These are phyloP conservation scores for Tetrahymena malaccensis DNA, from an alignment of 73 alveolate genomes.

Conservation along the genomic window DNA sequence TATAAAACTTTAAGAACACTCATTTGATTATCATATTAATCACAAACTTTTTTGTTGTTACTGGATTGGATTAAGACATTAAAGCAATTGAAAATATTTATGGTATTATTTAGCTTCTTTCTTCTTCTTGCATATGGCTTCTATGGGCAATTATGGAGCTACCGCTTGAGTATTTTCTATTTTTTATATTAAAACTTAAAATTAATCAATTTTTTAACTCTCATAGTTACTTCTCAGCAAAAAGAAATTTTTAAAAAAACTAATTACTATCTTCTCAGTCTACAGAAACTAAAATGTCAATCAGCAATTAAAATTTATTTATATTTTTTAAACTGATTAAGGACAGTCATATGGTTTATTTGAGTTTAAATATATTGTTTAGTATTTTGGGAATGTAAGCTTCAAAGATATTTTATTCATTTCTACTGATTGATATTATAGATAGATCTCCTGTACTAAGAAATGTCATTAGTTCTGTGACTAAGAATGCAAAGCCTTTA, in stretches of 20 bases:
- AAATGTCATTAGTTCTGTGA: neutral
- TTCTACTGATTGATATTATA: constrained; percentile 24
- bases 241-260: neutral
- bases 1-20: neutral
- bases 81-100: neutral
- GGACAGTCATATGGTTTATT: constrained; percentile 23
- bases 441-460: constrained; percentile 28
- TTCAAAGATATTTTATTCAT: constrained; percentile 18
- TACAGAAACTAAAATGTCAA: neutral
- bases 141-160: neutral
- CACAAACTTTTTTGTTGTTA: neutral
- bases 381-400: neutral
- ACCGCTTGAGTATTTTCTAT: neutral
- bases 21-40: neutral
- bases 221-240: neutral
- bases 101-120: neutral
- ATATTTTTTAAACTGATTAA: neutral
- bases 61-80: neutral
- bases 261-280: neutral
- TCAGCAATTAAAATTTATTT: neutral
- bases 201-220: neutral
- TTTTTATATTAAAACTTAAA: neutral
- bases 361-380: neutral
- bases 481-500: neutral
- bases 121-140: neutral